Evolutionary conservation across 2,329 filamentous ascomycete genomes (phyloP).

Genomic region (Colletotrichum lindemuthianum): DNA sequence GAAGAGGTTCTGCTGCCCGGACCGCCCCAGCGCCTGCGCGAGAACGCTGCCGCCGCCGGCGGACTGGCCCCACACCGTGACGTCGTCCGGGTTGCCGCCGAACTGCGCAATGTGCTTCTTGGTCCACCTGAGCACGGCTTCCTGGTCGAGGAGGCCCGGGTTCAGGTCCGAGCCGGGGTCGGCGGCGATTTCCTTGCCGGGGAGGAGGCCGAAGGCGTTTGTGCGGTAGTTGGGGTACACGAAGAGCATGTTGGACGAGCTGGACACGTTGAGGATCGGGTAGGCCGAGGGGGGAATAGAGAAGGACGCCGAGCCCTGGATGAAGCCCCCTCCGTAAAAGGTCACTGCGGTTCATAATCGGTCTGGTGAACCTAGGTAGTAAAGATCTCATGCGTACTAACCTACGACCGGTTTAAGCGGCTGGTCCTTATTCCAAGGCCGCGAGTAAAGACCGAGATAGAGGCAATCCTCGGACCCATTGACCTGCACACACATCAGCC

Average conservation of each 20-base stretch:
- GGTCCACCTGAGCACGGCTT: constrained; percentile 42
- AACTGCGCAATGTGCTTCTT: constrained; percentile 42
- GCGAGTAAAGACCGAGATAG: constrained; percentile 68
- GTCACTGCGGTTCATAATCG: background rate
- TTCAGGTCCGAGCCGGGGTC: constrained; percentile 59
- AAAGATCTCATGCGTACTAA: background rate
- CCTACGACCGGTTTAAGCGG: constrained; percentile 63
- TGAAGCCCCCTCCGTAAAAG: constrained; percentile 64
- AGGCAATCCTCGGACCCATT: constrained; percentile 70
- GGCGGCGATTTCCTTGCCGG: constrained; percentile 56
- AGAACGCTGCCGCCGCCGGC: constrained; percentile 40
- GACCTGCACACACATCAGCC: constrained; percentile 41
- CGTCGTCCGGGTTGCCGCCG: constrained; percentile 40
- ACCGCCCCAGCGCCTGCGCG: constrained; percentile 32
- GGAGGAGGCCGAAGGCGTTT: constrained; percentile 66
- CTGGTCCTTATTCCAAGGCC: constrained; percentile 60
- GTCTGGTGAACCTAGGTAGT: background rate
- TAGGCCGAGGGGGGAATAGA: constrained; percentile 65
- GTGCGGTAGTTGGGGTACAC: constrained; percentile 63
- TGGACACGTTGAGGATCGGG: constrained; percentile 66
- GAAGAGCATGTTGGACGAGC: constrained; percentile 57
- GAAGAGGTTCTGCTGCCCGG: constrained; percentile 38
- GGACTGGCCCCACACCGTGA: constrained; percentile 44
- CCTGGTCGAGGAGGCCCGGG: constrained; percentile 53
- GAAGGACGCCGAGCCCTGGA: constrained; percentile 66